Base-by-base conservation (phyloP, 164 flowering plant species). In the Aristolochia contorta region DNA sequence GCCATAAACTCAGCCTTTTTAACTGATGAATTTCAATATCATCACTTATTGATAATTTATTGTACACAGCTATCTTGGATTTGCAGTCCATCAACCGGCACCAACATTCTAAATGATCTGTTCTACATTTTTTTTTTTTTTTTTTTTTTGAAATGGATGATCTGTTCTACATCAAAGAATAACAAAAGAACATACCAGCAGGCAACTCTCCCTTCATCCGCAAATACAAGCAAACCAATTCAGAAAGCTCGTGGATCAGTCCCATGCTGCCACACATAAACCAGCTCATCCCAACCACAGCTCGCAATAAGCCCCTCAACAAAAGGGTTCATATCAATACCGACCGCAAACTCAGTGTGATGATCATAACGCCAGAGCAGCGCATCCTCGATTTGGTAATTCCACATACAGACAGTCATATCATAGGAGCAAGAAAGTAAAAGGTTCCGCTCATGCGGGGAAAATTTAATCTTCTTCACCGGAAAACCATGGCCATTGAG, bases 241-340 rank as follows among this genome's bases (percentile, higher is more conserved):
- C 57, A 91, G 47, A 82, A 66, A 1, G 96, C 97, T 69, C 91
- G 78, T 0, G 99, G 97, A 55, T 93, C 97, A 23, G 84, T 85
- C 47, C 99, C 99, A 27, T 86, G 85, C 65, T 80, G 99, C 99
- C 99, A 93, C 47, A 93, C 95, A 68, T 83, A 93, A 30, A 84
- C 96, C 52, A 84, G 65, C 82, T 86, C 92, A 58, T 93, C 99
- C 99, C 99, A 93, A 4, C 99, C 96, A 4, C 96, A 79, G 54
- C 97, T 93, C 0, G 97, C 99, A 55, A 93, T 58, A 32, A 93
- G 79, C 41, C 99, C 97, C 53, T 93, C 99, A 24, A 93, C 95
- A 60, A 88, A 95, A 63, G 88, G 95, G 48, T 97, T 93, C 93
- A 93, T 82, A 66, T 93, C 97, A 13, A 93, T 82, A 12, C 99